Evolutionary conservation across 768 basidiomycete genomes (phyloP), one percentile per base, ranked within the genome.

Genomic region (Suillus brevipes): DNA sequence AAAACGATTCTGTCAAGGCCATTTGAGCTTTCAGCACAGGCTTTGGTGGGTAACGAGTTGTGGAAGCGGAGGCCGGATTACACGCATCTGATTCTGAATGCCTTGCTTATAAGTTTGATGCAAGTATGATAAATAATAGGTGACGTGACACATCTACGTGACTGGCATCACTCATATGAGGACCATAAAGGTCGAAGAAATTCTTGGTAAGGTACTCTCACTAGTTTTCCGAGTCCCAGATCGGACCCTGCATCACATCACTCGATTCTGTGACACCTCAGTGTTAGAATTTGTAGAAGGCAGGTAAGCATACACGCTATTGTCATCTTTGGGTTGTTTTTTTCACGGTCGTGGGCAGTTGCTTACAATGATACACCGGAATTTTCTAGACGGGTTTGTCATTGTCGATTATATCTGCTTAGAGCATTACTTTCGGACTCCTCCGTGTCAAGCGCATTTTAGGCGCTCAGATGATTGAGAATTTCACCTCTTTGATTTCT

Each of bases 1-100:
- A 61, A 2, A 45, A 61, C 7, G 76, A 77, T 61, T 76, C 73
- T 47, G 74, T 65, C 12, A 75, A 66, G 16, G 75, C 74, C 74
- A 75, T 75, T 58, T 45, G n/a, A 37, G 25, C 13, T 61, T 13
- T 12, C 23, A 60, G 37, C 7, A 25, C 56, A 42, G 4, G 40
- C 25, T 40, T 42, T 61, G 28, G 43, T 25, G 40, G 9, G 5
- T 18, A n/a, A 49, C 20, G 49, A 43, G 62, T 31, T 31, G 31
- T 40, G 16, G 37, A 56, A 59, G 20, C 43, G n/a, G 16, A 42
- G 5, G 34, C 25, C 38, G 42, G 16, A 63, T 23, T 40, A 49
- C 13, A 25, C 23, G 40, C 57, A 38, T 63, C 61, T 53, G 61
- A 36, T 36, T 37, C 47, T 20, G 43, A 62, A 10, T 38, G n/a